Conservation (phyloP, 768 basidiomycete genomes). For the Lepiota venenata region DNA sequence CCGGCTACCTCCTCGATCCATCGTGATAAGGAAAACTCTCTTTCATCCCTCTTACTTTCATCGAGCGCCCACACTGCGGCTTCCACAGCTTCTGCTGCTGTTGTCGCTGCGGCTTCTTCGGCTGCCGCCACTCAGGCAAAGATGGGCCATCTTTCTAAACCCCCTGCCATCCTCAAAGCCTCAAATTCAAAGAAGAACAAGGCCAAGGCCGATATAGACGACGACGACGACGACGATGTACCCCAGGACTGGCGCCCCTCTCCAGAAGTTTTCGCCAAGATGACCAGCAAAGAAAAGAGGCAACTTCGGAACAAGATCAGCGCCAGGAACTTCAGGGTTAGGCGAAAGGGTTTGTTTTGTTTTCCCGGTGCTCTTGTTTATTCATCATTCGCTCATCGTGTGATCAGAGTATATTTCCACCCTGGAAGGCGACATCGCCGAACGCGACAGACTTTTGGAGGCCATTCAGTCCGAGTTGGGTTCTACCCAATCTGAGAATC, state of each 20-base stretch:
- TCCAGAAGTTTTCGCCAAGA: slow-evolving; percentile 93
- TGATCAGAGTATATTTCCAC: slow-evolving; percentile 86
- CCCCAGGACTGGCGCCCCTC: slow-evolving; percentile 83
- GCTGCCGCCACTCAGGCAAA: slow-evolving; percentile 16
- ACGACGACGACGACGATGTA: slow-evolving; percentile 49
- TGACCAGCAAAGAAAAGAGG: slow-evolving; percentile 93
- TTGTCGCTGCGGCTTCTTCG: slow-evolving; percentile 15
- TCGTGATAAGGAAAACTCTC: slow-evolving; percentile 35
- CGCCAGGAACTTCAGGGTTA: slow-evolving; percentile 91
- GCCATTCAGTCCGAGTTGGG: slow-evolving; percentile 84
- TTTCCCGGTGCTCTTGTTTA: slow-evolving; percentile 7
- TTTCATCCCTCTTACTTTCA: slow-evolving; percentile 1
- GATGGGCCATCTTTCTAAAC: slow-evolving; percentile 5
- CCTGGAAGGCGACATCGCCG: slow-evolving; percentile 90
- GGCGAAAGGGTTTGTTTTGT: slow-evolving; percentile 72
- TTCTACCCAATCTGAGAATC: slow-evolving; percentile 75
- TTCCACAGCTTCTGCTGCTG: slow-evolving; percentile 12
- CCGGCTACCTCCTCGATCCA: slow-evolving; percentile 20
- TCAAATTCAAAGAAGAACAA: slow-evolving; percentile 19
- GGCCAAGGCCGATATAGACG: slow-evolving; percentile 25
- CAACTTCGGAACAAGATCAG: slow-evolving; percentile 97
- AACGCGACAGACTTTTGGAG: slow-evolving; percentile 87
- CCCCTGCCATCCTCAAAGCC: slow-evolving; percentile 10
- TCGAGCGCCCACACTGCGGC: slow-evolving; percentile 19
- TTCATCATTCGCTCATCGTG: slow-evolving; percentile 6